phyloP scores from a whole-genome alignment of 345 rosid genomes.

The Citrus glauca region DNA sequence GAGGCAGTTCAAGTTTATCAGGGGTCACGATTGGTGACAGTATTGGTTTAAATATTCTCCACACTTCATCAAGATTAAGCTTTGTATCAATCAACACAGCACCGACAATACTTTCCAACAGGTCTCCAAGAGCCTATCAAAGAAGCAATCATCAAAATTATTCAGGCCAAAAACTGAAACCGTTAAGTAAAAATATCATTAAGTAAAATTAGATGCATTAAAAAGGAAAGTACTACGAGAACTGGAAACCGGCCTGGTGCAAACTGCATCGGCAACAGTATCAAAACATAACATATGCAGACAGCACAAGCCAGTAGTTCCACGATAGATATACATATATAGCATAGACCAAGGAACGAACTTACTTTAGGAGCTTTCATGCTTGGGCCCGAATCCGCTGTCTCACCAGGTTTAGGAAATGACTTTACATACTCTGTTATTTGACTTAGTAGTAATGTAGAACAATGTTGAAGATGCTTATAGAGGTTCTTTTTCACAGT shows the following conservation, averaged over 20 bases:
- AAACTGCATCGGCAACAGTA: neutral
- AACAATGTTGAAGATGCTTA: slow-evolving; percentile 58
- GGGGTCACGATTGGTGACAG: slow-evolving; percentile 81
- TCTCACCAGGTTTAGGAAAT: slow-evolving; percentile 33
- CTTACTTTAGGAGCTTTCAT: slow-evolving; percentile 79
- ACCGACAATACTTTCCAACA: slow-evolving; percentile 85
- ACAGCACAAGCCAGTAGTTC: neutral
- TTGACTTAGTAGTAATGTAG: slow-evolving; percentile 45
- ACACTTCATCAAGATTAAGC: slow-evolving; percentile 65
- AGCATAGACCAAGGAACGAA: neutral
- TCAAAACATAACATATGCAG: neutral
- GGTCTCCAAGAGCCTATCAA: slow-evolving; percentile 81
- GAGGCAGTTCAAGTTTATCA: slow-evolving; percentile 78
- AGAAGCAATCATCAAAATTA: slow-evolving; percentile 7
- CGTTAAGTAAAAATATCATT: neutral
- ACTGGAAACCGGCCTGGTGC: neutral
- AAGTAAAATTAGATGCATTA: neutral
- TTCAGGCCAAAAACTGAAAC: neutral
- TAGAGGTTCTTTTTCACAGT: slow-evolving; percentile 52
- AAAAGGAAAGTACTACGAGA: neutral
- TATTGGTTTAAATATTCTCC: slow-evolving; percentile 72
- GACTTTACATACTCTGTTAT: slow-evolving; percentile 53
- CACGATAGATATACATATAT: neutral
- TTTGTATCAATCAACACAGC: slow-evolving; percentile 75
- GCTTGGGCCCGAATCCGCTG: slow-evolving; percentile 28